These are phyloP conservation scores for Mortierella hygrophila DNA, from an alignment of 192 early-diverging fungal genomes.

Conservation along the genomic window DNA sequence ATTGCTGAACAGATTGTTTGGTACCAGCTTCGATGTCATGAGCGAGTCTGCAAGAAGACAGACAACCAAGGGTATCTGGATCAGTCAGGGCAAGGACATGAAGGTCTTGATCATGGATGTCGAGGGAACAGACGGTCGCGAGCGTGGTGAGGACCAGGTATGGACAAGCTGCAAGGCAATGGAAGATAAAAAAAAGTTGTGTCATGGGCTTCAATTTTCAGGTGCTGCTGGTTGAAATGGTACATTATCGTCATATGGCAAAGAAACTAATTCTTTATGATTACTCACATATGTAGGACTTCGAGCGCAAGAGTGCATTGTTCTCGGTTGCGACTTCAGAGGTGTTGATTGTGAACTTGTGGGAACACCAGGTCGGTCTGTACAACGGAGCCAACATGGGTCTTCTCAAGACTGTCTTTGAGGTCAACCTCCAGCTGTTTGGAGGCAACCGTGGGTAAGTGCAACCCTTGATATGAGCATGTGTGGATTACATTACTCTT, in stretches of 20 bases:
- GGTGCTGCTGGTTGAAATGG: no score
- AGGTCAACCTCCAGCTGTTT: slow-evolving; percentile 98
- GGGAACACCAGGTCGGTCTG: slow-evolving; percentile 97
- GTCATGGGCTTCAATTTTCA: no score
- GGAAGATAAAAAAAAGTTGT: neutral
- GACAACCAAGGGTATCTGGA: slow-evolving; percentile 99
- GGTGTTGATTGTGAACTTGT: slow-evolving; percentile 97
- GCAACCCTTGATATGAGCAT: neutral
- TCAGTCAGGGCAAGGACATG: slow-evolving; percentile 83
- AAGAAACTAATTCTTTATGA: neutral
- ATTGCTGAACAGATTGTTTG: slow-evolving; percentile 95
- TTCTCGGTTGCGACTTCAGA: slow-evolving; percentile 96
- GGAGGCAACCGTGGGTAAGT: slow-evolving; percentile 78
- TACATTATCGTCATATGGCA: no score
- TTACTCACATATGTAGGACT: slow-evolving; percentile 69
- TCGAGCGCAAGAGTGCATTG: slow-evolving; percentile 97
- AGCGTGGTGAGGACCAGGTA: slow-evolving; percentile 96
- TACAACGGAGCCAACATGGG: slow-evolving; percentile 99
- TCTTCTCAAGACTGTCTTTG: slow-evolving; percentile 97
- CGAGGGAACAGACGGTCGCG: slow-evolving; percentile 97
- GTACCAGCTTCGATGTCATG: slow-evolving; percentile 97
- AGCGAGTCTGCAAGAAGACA: slow-evolving; percentile 84
- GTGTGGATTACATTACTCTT: neutral
- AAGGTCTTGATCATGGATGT: slow-evolving; percentile 96
- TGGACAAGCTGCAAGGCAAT: neutral